phyloP scores from a whole-genome alignment of 768 basidiomycete species.

The Pluteus cervinus region DNA sequence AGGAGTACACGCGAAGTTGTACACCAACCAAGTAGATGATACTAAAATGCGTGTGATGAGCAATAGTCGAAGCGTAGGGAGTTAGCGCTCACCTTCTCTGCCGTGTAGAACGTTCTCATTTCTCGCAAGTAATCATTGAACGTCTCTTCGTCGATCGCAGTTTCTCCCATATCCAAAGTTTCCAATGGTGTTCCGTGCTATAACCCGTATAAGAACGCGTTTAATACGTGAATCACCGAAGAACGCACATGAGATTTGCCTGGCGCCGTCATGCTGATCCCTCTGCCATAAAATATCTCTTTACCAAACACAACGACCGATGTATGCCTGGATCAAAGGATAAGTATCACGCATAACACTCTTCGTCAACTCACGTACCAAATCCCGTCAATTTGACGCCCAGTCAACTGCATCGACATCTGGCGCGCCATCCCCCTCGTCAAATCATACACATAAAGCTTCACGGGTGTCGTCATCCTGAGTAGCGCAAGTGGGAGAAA shows the following conservation, averaged over 20 bases:
- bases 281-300: constrained; percentile 89
- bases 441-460: constrained; percentile 89
- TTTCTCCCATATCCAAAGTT: constrained; percentile 71
- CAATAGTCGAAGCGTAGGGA: background rate
- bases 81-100: constrained; percentile 63
- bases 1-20: too few species aligned
- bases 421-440: constrained; percentile 80
- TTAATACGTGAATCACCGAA: background rate
- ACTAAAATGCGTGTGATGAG: constrained; percentile 35
- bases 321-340: constrained; percentile 66
- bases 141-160: constrained; percentile 75
- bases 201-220: background rate
- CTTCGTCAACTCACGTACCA: constrained; percentile 47
- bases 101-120: constrained; percentile 76
- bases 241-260: constrained; percentile 76
- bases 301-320: constrained; percentile 83
- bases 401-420: constrained; percentile 76
- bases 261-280: constrained; percentile 65
- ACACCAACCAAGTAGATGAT: constrained; percentile 74
- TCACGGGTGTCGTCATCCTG: constrained; percentile 41
- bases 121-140: constrained; percentile 80
- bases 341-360: background rate
- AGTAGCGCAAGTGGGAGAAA: too few species aligned
- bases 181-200: constrained; percentile 75
- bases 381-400: constrained; percentile 88